Base-by-base conservation (phyloP, 768 basidiomycete genomes). In the Lentinula lateritia region DNA sequence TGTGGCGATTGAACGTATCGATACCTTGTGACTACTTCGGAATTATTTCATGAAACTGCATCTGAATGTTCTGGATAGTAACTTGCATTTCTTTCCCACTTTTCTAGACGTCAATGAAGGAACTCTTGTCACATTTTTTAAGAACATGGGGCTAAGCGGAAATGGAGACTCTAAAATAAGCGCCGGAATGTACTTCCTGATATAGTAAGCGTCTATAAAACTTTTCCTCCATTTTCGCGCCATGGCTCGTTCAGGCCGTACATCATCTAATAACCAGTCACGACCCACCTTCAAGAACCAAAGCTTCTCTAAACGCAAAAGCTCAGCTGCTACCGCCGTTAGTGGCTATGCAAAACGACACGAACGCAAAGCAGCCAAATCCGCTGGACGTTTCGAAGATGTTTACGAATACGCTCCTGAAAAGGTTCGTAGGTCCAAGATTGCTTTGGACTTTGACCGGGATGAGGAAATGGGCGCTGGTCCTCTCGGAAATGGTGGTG, bases 331-430 rank as follows among this genome's bases (percentile, higher is more conserved):
- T 12, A 8, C 38, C 12, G 53, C 83, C 62, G 78, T 75, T 15
- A 68, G 75, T 52, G 84, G 84, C 13, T 83, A 81, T 62, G 76
- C 77, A 55, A 84, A 80, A 72, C 80, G 83, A 50, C 77, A 78
- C 18, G 75, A 78, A 34, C 74, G 72, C 57, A 85, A 83, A 62
- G 69, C 82, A 62, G 69, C 75, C 58, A 74, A 75, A 55, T 60
- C 72, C 16, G 56, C 66, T 16, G 68, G 61, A n/a, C 58, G 71
- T 15, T 68, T 78, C 36, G 67, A 75, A 20, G 87, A 90, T 65
- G 78, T 89, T 0, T 90, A 90, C 69, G 89, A 90, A 66, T 85
- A 85, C 62, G 74, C 81, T 59, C 77, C 78, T 32, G 79, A 80
- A 38, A 72, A 76, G 58, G 78, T 76, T 58, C 76, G 83, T 61